Base-by-base conservation (phyloP, 495 filamentous ascomycete genomes). In the Tuber microsphaerosporum region DNA sequence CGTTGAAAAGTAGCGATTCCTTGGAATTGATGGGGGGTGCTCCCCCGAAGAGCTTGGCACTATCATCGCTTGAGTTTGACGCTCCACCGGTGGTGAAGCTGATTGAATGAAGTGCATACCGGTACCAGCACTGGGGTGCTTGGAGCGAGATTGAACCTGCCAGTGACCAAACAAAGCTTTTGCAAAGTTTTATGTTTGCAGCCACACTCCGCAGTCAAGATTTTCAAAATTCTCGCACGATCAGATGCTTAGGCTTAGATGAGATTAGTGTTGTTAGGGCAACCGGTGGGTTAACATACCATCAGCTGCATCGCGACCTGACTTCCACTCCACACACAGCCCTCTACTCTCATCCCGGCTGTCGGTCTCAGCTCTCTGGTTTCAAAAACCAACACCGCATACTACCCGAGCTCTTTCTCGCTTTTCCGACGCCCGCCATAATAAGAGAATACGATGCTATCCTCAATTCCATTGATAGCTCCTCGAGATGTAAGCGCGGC, bases 401-500 rank as follows among this genome's bases (percentile, higher is more conserved):
- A 16, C 16, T 5, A 26, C n/a, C 26, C 2, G n/a, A 61, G 14
- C 26, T 61, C 51, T 61, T 61, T 61, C 51, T 2, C 51, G 26
- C 51, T 31, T 61, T 61, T 31, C 5, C 51, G 3, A 16, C 51
- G 14, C 12, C 51, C 26, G 9, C n/a, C 12, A 61, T 61, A 61
- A 61, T 31, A 61, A 44, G 7, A 74, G 76, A 79, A 75, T 70
- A 84, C 75, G 72, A 91, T 89, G 88, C 88, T 92, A 81, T 87
- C 89, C 48, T 87, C 91, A 45, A 88, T 94, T n/a, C 91, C 92
- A 16, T 88, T 89, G 77, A 87, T 94, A 75, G 86, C 88, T 51
- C 91, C 92, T 37, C 90, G 89, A 79, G 90, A 92, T 78, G 92
- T 93, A 87, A 81, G 89, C 84, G 34, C 46, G 41, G 39, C 34